phyloP scores from a whole-genome alignment of 495 filamentous ascomycete species.

The Talaromyces adpressus region DNA sequence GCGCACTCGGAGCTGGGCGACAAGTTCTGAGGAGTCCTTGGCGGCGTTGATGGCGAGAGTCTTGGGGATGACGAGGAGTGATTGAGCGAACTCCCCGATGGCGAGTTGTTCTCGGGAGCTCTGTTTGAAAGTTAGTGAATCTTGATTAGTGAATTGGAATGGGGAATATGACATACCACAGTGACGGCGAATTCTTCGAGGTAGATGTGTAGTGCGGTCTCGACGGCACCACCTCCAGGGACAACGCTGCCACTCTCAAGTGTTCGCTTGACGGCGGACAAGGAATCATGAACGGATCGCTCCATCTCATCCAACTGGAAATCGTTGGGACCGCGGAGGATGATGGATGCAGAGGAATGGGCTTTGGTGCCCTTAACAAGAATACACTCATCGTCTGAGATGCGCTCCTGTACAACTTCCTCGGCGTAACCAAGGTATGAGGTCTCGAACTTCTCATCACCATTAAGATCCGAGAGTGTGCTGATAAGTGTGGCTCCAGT shows the following conservation, averaged over 20 bases:
- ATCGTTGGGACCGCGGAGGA: conserved; percentile 93
- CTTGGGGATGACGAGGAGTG: conserved; percentile 91
- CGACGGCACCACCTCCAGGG: conserved; percentile 91
- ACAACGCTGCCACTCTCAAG: conserved; percentile 96
- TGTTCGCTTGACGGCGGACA: conserved; percentile 94
- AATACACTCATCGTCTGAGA: conserved; percentile 98
- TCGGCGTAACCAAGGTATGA: conserved; percentile 86
- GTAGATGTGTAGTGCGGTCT: conserved; percentile 99
- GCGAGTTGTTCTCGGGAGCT: conserved; percentile 96
- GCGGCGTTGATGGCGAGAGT: conserved; percentile 96
- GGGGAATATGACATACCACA: conserved; percentile 49
- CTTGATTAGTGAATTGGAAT: background rate
- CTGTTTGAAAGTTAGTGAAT: conserved; percentile 20
- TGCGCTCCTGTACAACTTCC: conserved; percentile 92
- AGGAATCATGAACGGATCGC: conserved; percentile 91
- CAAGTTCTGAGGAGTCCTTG: conserved; percentile 90
- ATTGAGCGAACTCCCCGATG: conserved; percentile 93
- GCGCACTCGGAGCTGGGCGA: conserved; percentile 88
- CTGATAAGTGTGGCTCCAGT: conserved; percentile 89
- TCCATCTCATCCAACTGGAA: conserved; percentile 99
- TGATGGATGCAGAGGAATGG: conserved; percentile 90
- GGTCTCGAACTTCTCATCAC: conserved; percentile 92
- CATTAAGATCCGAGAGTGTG: conserved; percentile 91
- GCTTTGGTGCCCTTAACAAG: conserved; percentile 92
- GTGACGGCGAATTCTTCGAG: conserved; percentile 99